Conservation (phyloP, 805 yeast genomes). For the Candida gorgasii region DNA sequence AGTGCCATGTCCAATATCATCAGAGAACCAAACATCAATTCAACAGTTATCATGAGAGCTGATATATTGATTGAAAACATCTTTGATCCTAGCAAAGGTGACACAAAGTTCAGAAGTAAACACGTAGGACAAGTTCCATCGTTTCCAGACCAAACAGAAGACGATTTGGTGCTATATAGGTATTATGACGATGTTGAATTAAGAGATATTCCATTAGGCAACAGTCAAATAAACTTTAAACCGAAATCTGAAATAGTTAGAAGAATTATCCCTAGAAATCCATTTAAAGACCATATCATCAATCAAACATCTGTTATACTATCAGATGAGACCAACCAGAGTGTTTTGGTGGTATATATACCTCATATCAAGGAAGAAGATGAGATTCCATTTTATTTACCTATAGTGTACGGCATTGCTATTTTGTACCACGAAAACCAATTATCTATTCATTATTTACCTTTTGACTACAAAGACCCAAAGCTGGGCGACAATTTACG, state of each 20-base stretch:
- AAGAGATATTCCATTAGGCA: conserved; percentile 28
- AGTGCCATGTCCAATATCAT: conserved; percentile 79
- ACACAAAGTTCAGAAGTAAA: conserved; percentile 29
- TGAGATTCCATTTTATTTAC: conserved; percentile 86
- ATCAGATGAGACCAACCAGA: conserved; percentile 25
- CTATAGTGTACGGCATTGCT: conserved; percentile 79
- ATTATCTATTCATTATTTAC: conserved; percentile 75
- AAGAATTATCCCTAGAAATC: conserved; percentile 88
- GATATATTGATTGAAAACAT: conserved; percentile 64
- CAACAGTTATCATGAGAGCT: conserved; percentile 87
- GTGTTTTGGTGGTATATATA: conserved; percentile 65
- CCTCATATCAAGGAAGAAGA: conserved; percentile 67
- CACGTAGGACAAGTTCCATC: conserved; percentile 29
- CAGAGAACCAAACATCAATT: conserved; percentile 84
- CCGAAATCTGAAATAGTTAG: conserved; percentile 63
- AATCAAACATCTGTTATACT: conserved; percentile 77
- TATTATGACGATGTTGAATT: conserved; percentile 35
- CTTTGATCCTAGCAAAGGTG: conserved; percentile 38
- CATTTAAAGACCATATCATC: conserved; percentile 76
- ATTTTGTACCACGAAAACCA: conserved; percentile 49
- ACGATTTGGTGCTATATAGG: conserved; percentile 27
- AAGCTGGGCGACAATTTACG: conserved; percentile 22
- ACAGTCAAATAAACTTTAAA: conserved; percentile 22
- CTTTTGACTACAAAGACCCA: conserved; percentile 41
- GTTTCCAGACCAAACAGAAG: conserved; percentile 29